Percentiles rank a stretch among this genome's conserved stretches.
phyloP scores from a whole-genome alignment of 768 basidiomycete species.

The Tubosaeta brunneosetosa region DNA sequence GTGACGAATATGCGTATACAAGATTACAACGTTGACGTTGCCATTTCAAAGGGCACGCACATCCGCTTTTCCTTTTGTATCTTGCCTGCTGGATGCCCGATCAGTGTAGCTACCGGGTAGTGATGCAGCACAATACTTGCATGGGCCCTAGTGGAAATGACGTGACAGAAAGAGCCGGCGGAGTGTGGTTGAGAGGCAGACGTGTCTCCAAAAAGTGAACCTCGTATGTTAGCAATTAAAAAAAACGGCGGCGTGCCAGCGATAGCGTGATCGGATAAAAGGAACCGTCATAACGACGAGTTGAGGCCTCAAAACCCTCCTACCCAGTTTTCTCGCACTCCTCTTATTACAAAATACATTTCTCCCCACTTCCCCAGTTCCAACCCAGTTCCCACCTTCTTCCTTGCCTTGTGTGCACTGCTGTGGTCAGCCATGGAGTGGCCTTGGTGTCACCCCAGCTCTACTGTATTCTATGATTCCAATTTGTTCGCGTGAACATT shows the following conservation, averaged over 20 bases:
- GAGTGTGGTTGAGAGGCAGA: conserved; percentile 5
- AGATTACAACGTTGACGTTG: conserved; percentile 19
- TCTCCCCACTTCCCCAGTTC: background rate
- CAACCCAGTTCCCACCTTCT: background rate
- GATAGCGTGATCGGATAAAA: conserved; percentile 14
- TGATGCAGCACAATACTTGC: conserved; percentile 7
- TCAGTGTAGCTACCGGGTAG: conserved; percentile 19
- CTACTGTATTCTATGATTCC: conserved; percentile 38
- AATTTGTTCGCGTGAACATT: conserved; percentile 27
- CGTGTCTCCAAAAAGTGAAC: conserved; percentile 8
- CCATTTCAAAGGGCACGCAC: conserved; percentile 9
- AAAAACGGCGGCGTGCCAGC: background rate
- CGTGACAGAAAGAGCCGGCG: conserved; percentile 18
- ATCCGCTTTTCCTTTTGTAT: conserved; percentile 22
- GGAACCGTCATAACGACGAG: conserved; percentile 3
- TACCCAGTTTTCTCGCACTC: conserved; percentile 18
- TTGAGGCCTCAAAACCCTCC: background rate
- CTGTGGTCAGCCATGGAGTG: conserved; percentile 14
- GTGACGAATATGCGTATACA: conserved; percentile 4
- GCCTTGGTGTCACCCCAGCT: conserved; percentile 30
- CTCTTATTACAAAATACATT: background rate
- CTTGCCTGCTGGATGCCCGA: conserved; percentile 21
- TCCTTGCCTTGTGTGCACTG: conserved; percentile 2
- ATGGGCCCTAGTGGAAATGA: conserved; percentile 12
- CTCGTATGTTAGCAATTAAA: conserved; percentile 1